Percentiles rank a stretch among this genome's conserved stretches.
phyloP scores from a whole-genome alignment of 2,329 filamentous ascomycete species.

The Ampelomyces quisqualis region DNA sequence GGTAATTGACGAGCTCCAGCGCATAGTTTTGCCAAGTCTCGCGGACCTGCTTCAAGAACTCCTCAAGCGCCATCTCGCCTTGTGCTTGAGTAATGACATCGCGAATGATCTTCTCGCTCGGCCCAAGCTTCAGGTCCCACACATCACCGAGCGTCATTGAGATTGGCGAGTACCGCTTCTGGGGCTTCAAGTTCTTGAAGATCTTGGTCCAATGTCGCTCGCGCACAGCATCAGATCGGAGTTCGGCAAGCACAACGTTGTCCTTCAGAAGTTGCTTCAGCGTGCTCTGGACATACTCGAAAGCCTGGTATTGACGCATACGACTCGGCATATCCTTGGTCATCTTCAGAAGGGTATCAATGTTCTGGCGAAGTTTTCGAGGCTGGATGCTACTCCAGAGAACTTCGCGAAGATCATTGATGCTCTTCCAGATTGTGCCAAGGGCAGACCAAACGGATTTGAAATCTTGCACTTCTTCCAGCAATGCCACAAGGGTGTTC shows the following conservation, averaged over 20 bases:
- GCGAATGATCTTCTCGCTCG: conserved; percentile 83
- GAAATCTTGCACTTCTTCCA: conserved; percentile 98
- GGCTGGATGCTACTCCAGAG: conserved; percentile 96
- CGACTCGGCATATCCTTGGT: conserved; percentile 99
- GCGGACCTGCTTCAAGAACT: conserved; percentile 93
- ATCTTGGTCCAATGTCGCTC: conserved; percentile 98
- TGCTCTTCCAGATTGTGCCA: conserved; percentile 92
- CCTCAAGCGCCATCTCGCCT: conserved; percentile 96
- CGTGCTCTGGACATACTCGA: conserved; percentile 94
- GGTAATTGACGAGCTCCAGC: conserved; percentile 92
- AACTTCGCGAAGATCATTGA: conserved; percentile 89
- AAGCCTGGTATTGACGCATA: conserved; percentile 99
- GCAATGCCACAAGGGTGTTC: conserved; percentile 76
- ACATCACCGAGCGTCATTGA: conserved; percentile 98
- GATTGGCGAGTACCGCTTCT: conserved; percentile 88
- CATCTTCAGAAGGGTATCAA: conserved; percentile 93
- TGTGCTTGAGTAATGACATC: conserved; percentile 95
- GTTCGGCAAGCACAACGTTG: conserved; percentile 80
- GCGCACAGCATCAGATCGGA: conserved; percentile 94
- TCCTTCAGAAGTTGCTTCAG: conserved; percentile 87
- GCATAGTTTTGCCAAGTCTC: conserved; percentile 97
- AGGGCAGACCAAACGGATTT: conserved; percentile 97
- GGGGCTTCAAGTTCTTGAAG: conserved; percentile 91
- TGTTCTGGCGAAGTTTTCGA: conserved; percentile 82
- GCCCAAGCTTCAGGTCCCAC: conserved; percentile 90